Base-by-base conservation (phyloP, 2,329 filamentous ascomycete species). In the Torrubiellomyces zombiae region DNA sequence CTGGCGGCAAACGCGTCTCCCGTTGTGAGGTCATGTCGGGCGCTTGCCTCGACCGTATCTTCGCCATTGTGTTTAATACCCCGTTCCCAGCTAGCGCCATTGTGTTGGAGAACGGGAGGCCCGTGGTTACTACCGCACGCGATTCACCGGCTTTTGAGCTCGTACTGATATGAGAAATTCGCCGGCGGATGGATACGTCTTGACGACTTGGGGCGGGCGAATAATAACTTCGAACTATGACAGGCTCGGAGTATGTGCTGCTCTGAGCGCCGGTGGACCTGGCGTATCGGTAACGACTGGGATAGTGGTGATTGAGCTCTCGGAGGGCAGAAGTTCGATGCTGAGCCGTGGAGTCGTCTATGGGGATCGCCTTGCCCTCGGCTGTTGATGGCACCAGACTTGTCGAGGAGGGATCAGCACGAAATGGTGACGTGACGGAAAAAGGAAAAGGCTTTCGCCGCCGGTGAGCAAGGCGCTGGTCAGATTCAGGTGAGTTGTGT, bases 221-320 rank as follows among this genome's bases (percentile, higher is more conserved):
- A 21, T 64, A 67, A 40, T 75, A 74, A 24, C 67, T 74, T 29
- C 67, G 60, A 14, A 75, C 70, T 19, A 75, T 63, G 28, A 75
- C 67, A n/a, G 70, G 70, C 32, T 73, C 67, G 3, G 64, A 71
- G 39, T 68, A 71, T 19, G 67, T 72, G 34, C 56, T 66, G 45
- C 51, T 67, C 38, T 62, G 55, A 11, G 67, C 58, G 8, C 62
- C 60, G 9, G 60, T 59, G 14, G 63, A 64, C 43, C 67, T 64
- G 30, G 62, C 52, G 51, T 64, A 67, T 33, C 57, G 60, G 40
- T 64, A 65, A 21, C 60, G 58, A 25, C 60, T 65, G 5, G 66
- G 63, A 29, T 65, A 67, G 36, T 60, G 61, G 38, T 50, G 58
- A 45, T 67, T 73, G 31, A 73, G 53, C 42, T 70, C 63, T 27